Conservation (phyloP, 371 early-diverging fungal genomes). For the Quaeritorhiza haematococci region DNA sequence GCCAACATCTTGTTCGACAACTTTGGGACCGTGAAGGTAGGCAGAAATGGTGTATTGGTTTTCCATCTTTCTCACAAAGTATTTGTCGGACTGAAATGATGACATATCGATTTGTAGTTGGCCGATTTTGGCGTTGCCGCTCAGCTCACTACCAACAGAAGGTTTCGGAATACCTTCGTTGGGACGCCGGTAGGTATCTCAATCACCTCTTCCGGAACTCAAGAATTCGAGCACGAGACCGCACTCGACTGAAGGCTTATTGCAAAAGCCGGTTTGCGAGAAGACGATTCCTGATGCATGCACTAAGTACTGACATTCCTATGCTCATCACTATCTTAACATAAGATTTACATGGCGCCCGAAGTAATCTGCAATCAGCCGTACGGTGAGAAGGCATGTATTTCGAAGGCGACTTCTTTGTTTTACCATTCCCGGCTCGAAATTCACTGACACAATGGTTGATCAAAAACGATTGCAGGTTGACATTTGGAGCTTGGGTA, state of each 20-base stretch:
- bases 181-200: constrained; percentile 35
- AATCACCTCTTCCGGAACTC: neutral
- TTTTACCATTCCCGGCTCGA: neutral
- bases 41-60: neutral
- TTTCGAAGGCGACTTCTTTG: neutral
- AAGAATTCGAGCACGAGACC: neutral
- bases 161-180: constrained; percentile 41
- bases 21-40: constrained; percentile 20
- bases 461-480: too few species aligned
- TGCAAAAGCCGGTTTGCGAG: too few species aligned
- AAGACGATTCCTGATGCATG: too few species aligned
- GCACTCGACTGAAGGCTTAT: too few species aligned
- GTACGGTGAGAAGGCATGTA: constrained; percentile 10
- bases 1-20: constrained; percentile 27
- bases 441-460: neutral
- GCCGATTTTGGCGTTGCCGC: constrained; percentile 42
- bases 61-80: neutral
- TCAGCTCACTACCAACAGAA: constrained; percentile 10
- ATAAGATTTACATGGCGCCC: constrained; percentile 23
- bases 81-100: neutral
- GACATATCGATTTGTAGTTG: constrained; percentile 9
- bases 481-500: constrained; percentile 86
- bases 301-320: too few species aligned
- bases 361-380: constrained; percentile 16
- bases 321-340: too few species aligned